Evolutionary conservation across 2,329 filamentous ascomycete species (phyloP), one percentile per base, ranked within the genome.

Genomic region (Cytospora piceicola): DNA sequence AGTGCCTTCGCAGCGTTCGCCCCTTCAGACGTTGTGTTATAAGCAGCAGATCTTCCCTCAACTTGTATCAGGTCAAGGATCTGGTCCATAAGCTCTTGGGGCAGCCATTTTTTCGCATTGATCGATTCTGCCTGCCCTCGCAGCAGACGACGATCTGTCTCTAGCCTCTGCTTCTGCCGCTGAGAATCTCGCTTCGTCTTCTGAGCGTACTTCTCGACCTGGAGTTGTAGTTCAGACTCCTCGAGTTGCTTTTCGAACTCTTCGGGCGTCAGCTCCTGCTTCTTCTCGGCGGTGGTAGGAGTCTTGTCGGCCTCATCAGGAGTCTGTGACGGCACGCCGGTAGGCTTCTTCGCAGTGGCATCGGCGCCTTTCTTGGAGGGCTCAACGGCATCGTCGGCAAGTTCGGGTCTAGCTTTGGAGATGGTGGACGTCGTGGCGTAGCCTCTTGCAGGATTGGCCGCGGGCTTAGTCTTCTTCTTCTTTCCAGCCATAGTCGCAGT

Each of bases 391-490:
- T 78, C 77, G 29, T 76, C 74, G 58, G 75, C 70, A 51, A 73
- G 75, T 67, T 94, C 93, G 55, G 85, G 82, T 75, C 92, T 85
- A 11, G 88, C 84, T 72, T 94, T 96, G 29, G 93, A 96, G 53
- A 93, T 92, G 67, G 96, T 85, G 1, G 94, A 98, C 15, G 92
- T 96, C 6, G 95, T 99, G 70, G 94, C 93, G 79, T 97, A 96
- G 22, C 94, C 95, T 77, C 95, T 86, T 49, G 93, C 93, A 67
- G 94, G 92, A 77, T 97, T 98, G 36, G 90, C 87, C 30, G 87
- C 86, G 63, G 91, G 85, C 85, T 97, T 98, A 83, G 93, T 96
- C 81, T 97, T 97, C 81, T 96, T 97, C 80, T 96, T 97, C 78
- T 92, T 91, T 53, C 82, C 83, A 65, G 90, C 90, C 91, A 94